A percentile compares a stretch with the other conserved stretches of the same genome.
Conservation (phyloP, 2,329 filamentous ascomycete genomes). For the Proliferodiscus dingleyae region DNA sequence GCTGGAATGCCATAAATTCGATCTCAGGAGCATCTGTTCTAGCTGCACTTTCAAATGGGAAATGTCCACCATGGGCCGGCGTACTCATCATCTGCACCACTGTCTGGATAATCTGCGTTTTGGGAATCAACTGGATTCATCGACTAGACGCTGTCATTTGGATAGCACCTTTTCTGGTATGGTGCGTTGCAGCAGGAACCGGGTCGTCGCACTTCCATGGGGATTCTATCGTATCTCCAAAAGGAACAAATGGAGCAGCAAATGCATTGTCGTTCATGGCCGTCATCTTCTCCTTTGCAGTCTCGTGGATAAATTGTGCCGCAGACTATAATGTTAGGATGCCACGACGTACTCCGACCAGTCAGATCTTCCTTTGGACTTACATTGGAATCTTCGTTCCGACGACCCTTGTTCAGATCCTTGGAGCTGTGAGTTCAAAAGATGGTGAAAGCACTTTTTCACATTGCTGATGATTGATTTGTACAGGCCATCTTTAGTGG, state of each 20-base stretch:
- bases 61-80: slow-evolving; percentile 8
- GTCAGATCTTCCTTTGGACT: slow-evolving; percentile 9
- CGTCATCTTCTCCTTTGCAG: slow-evolving; percentile 4
- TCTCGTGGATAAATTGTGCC: slow-evolving; percentile 10
- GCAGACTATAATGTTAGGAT: slow-evolving; percentile 11
- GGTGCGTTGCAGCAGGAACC: slow-evolving; percentile 32
- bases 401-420: slow-evolving; percentile 5
- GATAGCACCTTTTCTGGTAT: slow-evolving; percentile 31
- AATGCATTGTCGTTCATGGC: slow-evolving; percentile 10
- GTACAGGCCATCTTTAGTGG: slow-evolving; percentile 4
- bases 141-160: slow-evolving; percentile 33
- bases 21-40: slow-evolving; percentile 7
- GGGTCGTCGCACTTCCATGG: slow-evolving; percentile 20
- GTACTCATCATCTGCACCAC: slow-evolving; percentile 5
- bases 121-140: slow-evolving; percentile 37
- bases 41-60: slow-evolving; percentile 4
- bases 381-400: slow-evolving; percentile 3
- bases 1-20: slow-evolving; percentile 8
- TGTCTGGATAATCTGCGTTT: slow-evolving; percentile 31
- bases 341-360: slow-evolving; percentile 7
- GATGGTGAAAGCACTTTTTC: neutral
- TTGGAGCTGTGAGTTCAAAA: slow-evolving; percentile 1
- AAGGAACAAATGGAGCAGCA: slow-evolving; percentile 5
- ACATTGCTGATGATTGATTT: neutral
- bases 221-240: slow-evolving; percentile 4